phyloP scores from a whole-genome alignment of 2,329 filamentous ascomycete species.

The Samsoniella hepiali region DNA sequence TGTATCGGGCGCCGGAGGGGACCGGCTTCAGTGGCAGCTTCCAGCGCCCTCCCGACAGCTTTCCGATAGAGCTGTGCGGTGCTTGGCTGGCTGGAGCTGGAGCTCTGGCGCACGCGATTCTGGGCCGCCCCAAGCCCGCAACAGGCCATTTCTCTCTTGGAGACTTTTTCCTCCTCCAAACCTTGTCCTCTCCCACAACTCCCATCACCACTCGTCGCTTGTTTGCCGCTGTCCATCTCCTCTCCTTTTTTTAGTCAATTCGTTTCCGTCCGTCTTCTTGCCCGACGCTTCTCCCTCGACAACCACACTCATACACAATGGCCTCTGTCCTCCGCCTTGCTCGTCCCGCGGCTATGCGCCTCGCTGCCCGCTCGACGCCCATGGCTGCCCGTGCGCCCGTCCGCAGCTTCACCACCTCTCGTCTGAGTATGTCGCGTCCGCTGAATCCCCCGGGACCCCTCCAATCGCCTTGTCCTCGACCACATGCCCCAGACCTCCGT shows the following conservation, averaged over 20 bases:
- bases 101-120: neutral
- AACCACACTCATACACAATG: slow-evolving; percentile 40
- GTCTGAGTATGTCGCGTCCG: slow-evolving; percentile 31
- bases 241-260: neutral
- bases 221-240: neutral
- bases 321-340: slow-evolving; percentile 57
- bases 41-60: neutral
- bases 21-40: slow-evolving; percentile 3
- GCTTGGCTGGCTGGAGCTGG: neutral
- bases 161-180: slow-evolving; percentile 8
- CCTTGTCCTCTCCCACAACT: slow-evolving; percentile 15
- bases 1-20: slow-evolving; percentile 10
- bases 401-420: slow-evolving; percentile 39
- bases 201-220: neutral
- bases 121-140: slow-evolving; percentile 14
- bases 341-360: slow-evolving; percentile 43
- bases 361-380: slow-evolving; percentile 36
- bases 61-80: neutral
- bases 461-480: neutral
- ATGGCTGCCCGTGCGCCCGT: slow-evolving; percentile 39
- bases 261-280: neutral
- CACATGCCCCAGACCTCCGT: neutral
- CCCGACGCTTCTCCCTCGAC: slow-evolving; percentile 7
- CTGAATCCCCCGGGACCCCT: neutral
- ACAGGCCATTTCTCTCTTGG: slow-evolving; percentile 12